Percentiles rank a stretch among this genome's conserved stretches.
phyloP scores from a whole-genome alignment of 495 filamentous ascomycete genomes.

The Antarctomyces pellizariae region DNA sequence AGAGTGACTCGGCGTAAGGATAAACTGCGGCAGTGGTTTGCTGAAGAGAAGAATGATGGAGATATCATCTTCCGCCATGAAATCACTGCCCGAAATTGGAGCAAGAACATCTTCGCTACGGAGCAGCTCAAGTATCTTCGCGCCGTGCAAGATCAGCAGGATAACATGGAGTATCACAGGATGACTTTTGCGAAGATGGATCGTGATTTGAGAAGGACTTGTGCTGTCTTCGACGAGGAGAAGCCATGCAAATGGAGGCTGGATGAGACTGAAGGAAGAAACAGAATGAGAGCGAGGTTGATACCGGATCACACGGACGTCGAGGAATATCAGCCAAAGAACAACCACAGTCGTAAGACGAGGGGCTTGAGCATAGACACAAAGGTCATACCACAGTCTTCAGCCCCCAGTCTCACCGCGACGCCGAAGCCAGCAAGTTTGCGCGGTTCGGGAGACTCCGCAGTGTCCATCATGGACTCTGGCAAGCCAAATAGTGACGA shows the following conservation, averaged over 20 bases:
- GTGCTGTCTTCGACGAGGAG: conserved; percentile 49
- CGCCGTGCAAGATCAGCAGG: conserved; percentile 73
- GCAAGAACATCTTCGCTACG: conserved; percentile 76
- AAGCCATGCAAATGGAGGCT: conserved; percentile 59
- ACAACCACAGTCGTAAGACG: too few relatives aligned
- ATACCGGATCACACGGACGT: conserved; percentile 54
- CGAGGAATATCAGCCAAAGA: conserved; percentile 73
- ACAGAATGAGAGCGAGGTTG: conserved; percentile 77
- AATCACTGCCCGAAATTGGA: conserved; percentile 67
- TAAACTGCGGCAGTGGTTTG: conserved; percentile 53
- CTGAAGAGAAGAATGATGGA: conserved; percentile 39
- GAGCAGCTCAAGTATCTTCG: conserved; percentile 82
- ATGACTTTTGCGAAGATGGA: conserved; percentile 52
- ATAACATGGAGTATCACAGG: conserved; percentile 51
- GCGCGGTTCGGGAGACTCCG: too few relatives aligned
- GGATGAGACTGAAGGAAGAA: conserved; percentile 84
- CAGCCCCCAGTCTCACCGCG: too few relatives aligned
- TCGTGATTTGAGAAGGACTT: conserved; percentile 46
- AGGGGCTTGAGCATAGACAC: too few relatives aligned
- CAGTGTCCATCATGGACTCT: too few relatives aligned
- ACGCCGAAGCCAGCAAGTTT: too few relatives aligned
- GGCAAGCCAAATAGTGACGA: too few relatives aligned
- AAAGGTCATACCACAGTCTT: too few relatives aligned
- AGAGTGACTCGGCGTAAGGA: conserved; percentile 57
- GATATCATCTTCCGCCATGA: conserved; percentile 57